Conservation (phyloP, 1,284 basidiomycete genomes). For the Golubevia pallescens region DNA sequence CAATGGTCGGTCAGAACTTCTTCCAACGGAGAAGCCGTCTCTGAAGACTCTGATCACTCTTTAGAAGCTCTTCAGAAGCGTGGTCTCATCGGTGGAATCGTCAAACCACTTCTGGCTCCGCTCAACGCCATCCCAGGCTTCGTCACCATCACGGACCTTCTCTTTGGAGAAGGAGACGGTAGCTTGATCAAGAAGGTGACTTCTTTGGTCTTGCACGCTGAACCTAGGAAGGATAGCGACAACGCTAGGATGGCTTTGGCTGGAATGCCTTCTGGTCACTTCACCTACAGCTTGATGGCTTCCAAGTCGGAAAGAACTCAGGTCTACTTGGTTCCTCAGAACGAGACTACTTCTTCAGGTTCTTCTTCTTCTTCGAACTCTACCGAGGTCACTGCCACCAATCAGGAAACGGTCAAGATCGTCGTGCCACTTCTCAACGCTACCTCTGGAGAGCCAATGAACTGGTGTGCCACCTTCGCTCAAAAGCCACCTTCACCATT, state of each 20-base stretch:
- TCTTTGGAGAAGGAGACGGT: slow-evolving; percentile 13
- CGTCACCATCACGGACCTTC: slow-evolving; percentile 15
- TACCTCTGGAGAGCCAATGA: slow-evolving; percentile 6
- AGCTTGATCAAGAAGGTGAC: slow-evolving; percentile 16
- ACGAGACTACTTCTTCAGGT: slow-evolving; percentile 1
- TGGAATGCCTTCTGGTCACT: slow-evolving; percentile 1
- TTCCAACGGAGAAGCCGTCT: neutral
- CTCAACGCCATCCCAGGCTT: slow-evolving; percentile 20
- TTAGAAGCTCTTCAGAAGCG: slow-evolving; percentile 6
- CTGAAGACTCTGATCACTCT: neutral
- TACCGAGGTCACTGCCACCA: neutral
- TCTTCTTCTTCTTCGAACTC: neutral
- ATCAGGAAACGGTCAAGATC: slow-evolving; percentile 24
- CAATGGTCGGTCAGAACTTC: neutral
- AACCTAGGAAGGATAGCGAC: slow-evolving; percentile 2
- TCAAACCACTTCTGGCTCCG: slow-evolving; percentile 18
- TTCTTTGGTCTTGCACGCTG: slow-evolving; percentile 14
- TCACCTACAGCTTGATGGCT: slow-evolving; percentile 1
- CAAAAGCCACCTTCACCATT: slow-evolving; percentile 8
- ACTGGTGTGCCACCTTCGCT: slow-evolving; percentile 12
- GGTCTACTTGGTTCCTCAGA: slow-evolving; percentile 12
- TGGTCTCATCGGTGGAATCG: slow-evolving; percentile 13
- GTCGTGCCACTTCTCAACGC: slow-evolving; percentile 23
- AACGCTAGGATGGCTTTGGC: neutral
- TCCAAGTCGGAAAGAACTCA: slow-evolving; percentile 16